phyloP scores from a whole-genome alignment of 1,284 basidiomycete genomes.

The Coniferiporia sulphurascens region DNA sequence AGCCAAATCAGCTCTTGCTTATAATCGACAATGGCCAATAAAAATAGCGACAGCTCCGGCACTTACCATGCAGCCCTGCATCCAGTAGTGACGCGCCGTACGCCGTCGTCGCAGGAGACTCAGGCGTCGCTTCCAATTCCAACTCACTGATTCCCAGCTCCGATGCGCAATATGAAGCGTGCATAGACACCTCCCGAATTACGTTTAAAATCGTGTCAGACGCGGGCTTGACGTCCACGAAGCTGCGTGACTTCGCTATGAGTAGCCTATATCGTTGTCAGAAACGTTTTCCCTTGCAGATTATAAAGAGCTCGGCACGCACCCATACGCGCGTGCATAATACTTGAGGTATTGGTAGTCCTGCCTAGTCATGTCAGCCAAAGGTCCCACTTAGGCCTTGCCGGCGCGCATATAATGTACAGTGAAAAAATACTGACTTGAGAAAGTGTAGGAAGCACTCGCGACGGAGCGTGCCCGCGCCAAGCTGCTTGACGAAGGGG shows the following conservation, averaged over 20 bases:
- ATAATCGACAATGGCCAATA: background rate
- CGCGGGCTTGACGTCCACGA: conserved; percentile 60
- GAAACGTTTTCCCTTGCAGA: background rate
- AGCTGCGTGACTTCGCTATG: conserved; percentile 70
- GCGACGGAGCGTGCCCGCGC: conserved; percentile 60
- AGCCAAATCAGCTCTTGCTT: background rate
- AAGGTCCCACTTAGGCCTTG: no score
- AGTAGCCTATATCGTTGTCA: conserved; percentile 47
- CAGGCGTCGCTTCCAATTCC: conserved; percentile 58
- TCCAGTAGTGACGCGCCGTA: conserved; percentile 88
- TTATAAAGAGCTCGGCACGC: conserved; percentile 20
- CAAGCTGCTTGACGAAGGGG: conserved; percentile 76
- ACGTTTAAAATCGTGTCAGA: conserved; percentile 64
- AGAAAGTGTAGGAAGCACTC: conserved; percentile 83
- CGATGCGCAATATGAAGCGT: conserved; percentile 60
- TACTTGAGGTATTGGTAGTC: conserved; percentile 77
- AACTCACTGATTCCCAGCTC: conserved; percentile 60
- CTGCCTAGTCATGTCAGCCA: conserved; percentile 41
- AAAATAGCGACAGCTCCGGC: background rate
- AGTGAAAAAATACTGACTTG: conserved; percentile 38
- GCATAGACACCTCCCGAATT: conserved; percentile 68
- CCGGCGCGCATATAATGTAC: background rate
- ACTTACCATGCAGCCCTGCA: conserved; percentile 60
- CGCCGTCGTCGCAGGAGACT: conserved; percentile 69
- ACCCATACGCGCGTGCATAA: conserved; percentile 74